These are phyloP conservation scores for Stachybotrys chartarum DNA, from an alignment of 2,329 filamentous ascomycete genomes.

Conservation along the genomic window DNA sequence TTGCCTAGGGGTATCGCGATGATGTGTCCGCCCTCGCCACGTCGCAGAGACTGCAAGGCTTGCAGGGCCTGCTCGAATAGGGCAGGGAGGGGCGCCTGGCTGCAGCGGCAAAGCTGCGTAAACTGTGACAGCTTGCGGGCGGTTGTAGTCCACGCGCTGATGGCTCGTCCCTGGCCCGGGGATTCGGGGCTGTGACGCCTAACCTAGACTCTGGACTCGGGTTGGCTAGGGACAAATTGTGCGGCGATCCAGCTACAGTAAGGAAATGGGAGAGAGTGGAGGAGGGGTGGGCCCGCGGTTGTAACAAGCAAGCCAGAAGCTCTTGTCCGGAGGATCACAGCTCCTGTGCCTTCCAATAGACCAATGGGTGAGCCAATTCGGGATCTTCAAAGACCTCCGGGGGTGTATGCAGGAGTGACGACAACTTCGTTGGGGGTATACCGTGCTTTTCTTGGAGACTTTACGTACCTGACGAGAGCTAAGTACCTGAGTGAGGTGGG, in stretches of 20 bases:
- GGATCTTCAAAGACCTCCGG: slow-evolving; percentile 5
- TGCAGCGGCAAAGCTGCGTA: slow-evolving; percentile 50
- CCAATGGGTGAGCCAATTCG: background rate
- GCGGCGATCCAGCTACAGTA: background rate
- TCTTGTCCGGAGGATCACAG: background rate
- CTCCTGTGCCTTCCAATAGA: background rate
- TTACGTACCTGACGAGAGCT: background rate
- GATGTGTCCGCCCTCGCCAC: slow-evolving; percentile 54
- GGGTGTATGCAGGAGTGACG: slow-evolving; percentile 2
- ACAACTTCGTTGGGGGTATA: background rate
- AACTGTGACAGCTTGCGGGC: slow-evolving; percentile 15
- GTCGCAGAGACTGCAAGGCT: slow-evolving; percentile 50
- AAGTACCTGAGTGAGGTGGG: background rate
- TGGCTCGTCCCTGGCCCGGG: slow-evolving; percentile 24
- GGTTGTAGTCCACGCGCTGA: slow-evolving; percentile 12
- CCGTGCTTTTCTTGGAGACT: background rate
- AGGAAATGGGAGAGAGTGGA: slow-evolving; percentile 11
- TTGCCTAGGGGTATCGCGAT: slow-evolving; percentile 34
- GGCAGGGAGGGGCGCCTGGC: slow-evolving; percentile 23
- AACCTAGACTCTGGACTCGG: slow-evolving; percentile 4
- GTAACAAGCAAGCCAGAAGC: slow-evolving; percentile 3
- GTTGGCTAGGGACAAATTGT: slow-evolving; percentile 5
- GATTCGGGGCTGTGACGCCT: slow-evolving; percentile 39
- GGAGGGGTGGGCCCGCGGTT: slow-evolving; percentile 14
- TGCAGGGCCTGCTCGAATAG: slow-evolving; percentile 29